These are phyloP conservation scores for Purshia tridentata DNA, from an alignment of 306 rosid species.

Conservation along the genomic window DNA sequence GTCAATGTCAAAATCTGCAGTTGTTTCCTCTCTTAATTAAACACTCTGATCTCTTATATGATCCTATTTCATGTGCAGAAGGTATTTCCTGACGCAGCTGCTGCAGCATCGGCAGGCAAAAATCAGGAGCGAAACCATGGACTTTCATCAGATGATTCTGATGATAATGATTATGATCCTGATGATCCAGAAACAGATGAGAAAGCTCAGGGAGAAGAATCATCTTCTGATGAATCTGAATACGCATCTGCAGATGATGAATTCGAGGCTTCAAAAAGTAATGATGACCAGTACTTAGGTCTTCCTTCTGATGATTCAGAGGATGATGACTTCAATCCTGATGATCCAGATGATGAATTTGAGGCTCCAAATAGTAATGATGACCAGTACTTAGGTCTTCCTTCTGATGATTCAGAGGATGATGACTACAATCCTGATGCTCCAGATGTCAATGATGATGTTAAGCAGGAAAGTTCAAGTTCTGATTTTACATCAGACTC, in stretches of 20 bases:
- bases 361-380: conserved; percentile 44
- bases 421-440: conserved; percentile 68
- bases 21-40: neutral
- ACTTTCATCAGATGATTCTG: conserved; percentile 91
- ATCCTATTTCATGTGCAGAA: conserved; percentile 59
- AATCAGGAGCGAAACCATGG: conserved; percentile 54
- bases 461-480: conserved; percentile 60
- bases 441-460: conserved; percentile 39
- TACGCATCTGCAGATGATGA: conserved; percentile 79
- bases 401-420: conserved; percentile 94
- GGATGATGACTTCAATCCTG: conserved; percentile 44
- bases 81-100: conserved; percentile 90
- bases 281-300: conserved; percentile 58
- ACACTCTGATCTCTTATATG: conserved; percentile 26
- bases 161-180: conserved; percentile 86
- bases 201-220: conserved; percentile 50
- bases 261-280: conserved; percentile 44
- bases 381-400: conserved; percentile 65
- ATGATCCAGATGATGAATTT: conserved; percentile 52
- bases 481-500: conserved; percentile 94
- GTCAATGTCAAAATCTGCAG: conserved; percentile 42
- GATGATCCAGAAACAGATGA: conserved; percentile 52
- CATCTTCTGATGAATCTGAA: conserved; percentile 73
- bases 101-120: conserved; percentile 49
- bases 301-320: conserved; percentile 94